A percentile compares a stretch with the other conserved stretches of the same genome.
Evolutionary conservation across 176 grass and related monocot species (phyloP).

Genomic region (Oryza glaberrima): DNA sequence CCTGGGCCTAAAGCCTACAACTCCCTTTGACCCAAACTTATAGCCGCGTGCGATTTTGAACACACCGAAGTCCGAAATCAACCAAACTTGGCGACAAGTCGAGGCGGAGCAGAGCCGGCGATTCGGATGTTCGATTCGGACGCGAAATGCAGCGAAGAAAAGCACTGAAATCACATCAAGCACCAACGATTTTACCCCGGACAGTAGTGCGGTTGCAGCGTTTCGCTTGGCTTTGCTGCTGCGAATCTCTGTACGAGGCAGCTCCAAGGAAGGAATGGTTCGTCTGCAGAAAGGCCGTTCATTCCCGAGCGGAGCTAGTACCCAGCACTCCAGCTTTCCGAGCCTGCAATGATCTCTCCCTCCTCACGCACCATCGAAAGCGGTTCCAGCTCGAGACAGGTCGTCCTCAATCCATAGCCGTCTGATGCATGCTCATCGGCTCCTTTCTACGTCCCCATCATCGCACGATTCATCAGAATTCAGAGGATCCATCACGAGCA

Average conservation of each 20-base stretch:
- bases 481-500: background rate
- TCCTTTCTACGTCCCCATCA: background rate
- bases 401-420: background rate
- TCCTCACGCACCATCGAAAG: background rate
- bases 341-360: slow-evolving; percentile 19
- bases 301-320: background rate
- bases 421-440: background rate
- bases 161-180: background rate
- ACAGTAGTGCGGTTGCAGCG: background rate
- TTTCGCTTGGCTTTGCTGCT: background rate
- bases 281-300: background rate
- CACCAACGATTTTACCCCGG: background rate
- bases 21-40: background rate
- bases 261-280: background rate
- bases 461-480: background rate
- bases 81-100: background rate
- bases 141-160: background rate
- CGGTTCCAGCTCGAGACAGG: background rate
- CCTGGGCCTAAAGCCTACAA: background rate
- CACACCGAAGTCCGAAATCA: background rate
- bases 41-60: background rate
- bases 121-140: background rate
- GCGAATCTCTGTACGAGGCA: background rate
- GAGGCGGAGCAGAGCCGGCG: background rate
- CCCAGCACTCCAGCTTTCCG: background rate